Conservation (phyloP, 768 basidiomycete species). For the Clavulina sp. region DNA sequence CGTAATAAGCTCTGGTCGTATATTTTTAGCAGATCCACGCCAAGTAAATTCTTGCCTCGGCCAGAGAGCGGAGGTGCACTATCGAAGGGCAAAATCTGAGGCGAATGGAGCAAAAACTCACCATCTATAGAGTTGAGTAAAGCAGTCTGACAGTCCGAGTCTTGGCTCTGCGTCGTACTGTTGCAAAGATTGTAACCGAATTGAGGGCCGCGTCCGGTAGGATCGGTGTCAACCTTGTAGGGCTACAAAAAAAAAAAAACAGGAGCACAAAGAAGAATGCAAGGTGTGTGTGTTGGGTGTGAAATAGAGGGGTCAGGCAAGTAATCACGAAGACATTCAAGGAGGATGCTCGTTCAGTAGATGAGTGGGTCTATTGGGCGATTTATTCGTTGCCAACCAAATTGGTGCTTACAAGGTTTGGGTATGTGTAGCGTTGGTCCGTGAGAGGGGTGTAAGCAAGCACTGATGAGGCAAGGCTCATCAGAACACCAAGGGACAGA, state of each 20-base stretch:
- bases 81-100: background rate
- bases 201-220: conserved; percentile 35
- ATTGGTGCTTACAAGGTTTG: too few species aligned
- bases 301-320: background rate
- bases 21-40: conserved; percentile 55
- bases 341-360: too few species aligned
- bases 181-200: conserved; percentile 51
- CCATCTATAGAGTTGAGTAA: conserved; percentile 36
- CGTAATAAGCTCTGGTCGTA: conserved; percentile 36
- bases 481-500: too few species aligned
- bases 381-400: too few species aligned
- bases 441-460: too few species aligned
- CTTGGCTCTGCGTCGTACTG: conserved; percentile 40
- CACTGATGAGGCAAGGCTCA: too few species aligned
- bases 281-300: background rate
- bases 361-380: too few species aligned
- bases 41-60: conserved; percentile 40
- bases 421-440: too few species aligned
- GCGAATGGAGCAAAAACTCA: background rate
- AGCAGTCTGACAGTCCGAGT: conserved; percentile 52
- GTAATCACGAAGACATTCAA: too few species aligned
- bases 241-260: too few species aligned
- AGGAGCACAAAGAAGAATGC: too few species aligned
- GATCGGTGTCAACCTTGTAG: conserved; percentile 18
- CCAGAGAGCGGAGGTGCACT: conserved; percentile 12